These are phyloP conservation scores for Eimeria necatrix DNA, from an alignment of 169 alveolate genomes.

Conservation along the genomic window DNA sequence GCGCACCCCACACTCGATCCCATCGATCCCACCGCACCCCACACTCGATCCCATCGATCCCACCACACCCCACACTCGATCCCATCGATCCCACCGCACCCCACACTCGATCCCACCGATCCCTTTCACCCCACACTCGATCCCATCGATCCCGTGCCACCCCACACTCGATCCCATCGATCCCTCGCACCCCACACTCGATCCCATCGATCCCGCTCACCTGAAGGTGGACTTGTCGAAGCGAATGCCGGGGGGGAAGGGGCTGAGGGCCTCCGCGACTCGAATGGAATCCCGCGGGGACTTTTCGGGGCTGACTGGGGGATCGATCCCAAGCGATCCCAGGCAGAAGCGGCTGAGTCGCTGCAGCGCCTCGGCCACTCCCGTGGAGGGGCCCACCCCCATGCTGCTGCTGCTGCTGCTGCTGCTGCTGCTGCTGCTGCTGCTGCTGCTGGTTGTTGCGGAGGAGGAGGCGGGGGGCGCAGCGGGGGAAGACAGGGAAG, in stretches of 20 bases:
- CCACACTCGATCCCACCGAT: too few relatives aligned
- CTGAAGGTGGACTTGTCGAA: constrained; percentile 53
- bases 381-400: neutral
- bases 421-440: neutral
- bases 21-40: too few relatives aligned
- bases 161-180: too few relatives aligned
- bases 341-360: neutral
- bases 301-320: constrained; percentile 20
- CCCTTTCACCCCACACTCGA: too few relatives aligned
- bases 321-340: neutral
- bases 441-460: too few relatives aligned
- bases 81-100: too few relatives aligned
- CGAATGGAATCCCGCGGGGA: constrained; percentile 13
- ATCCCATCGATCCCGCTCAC: too few relatives aligned
- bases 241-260: constrained; percentile 52
- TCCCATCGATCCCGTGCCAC: too few relatives aligned
- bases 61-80: too few relatives aligned
- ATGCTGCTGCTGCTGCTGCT: neutral
- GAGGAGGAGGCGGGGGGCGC: too few relatives aligned
- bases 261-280: constrained; percentile 30
- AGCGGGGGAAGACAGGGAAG: neutral
- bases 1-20: constrained; percentile 6
- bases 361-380: constrained; percentile 5
- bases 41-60: too few relatives aligned
- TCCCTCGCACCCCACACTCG: too few relatives aligned